These are phyloP conservation scores for Glaciozyma martinii DNA, from an alignment of 768 basidiomycete species.

Conservation along the genomic window DNA sequence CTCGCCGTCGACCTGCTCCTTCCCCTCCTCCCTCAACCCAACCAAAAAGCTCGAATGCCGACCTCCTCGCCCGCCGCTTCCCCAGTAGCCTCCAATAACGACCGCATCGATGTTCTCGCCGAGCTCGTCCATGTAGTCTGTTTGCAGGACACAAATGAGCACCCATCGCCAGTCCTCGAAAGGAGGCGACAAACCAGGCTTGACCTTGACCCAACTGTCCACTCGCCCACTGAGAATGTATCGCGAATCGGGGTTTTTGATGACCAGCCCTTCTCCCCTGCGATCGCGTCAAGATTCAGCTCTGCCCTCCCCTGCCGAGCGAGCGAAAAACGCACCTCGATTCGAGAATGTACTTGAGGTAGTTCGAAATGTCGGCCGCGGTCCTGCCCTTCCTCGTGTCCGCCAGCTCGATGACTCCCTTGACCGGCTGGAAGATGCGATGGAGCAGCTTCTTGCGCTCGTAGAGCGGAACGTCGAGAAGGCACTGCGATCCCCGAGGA, in stretches of 20 bases:
- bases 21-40: constrained; percentile 51
- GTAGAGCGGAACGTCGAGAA: constrained; percentile 60
- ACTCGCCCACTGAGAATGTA: constrained; percentile 82
- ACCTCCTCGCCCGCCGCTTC: constrained; percentile 72
- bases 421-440: constrained; percentile 56
- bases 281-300: neutral
- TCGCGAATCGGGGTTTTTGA: constrained; percentile 71
- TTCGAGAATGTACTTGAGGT: constrained; percentile 76
- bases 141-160: constrained; percentile 69
- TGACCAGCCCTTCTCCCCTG: constrained; percentile 82
- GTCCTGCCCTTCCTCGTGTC: constrained; percentile 64
- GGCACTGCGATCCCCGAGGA: constrained; percentile 48
- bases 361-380: constrained; percentile 66
- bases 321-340: constrained; percentile 40
- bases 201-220: constrained; percentile 85
- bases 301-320: neutral
- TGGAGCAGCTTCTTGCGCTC: constrained; percentile 72
- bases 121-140: constrained; percentile 66
- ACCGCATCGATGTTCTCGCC: constrained; percentile 87
- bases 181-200: constrained; percentile 36
- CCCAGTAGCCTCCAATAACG: constrained; percentile 84
- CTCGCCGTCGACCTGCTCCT: constrained; percentile 50
- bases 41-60: constrained; percentile 87
- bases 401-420: constrained; percentile 73
- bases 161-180: neutral